Percentiles rank a stretch among this genome's conserved stretches.
phyloP scores from a whole-genome alignment of 192 early-diverging fungal species.

The Linnemannia hyalina region DNA sequence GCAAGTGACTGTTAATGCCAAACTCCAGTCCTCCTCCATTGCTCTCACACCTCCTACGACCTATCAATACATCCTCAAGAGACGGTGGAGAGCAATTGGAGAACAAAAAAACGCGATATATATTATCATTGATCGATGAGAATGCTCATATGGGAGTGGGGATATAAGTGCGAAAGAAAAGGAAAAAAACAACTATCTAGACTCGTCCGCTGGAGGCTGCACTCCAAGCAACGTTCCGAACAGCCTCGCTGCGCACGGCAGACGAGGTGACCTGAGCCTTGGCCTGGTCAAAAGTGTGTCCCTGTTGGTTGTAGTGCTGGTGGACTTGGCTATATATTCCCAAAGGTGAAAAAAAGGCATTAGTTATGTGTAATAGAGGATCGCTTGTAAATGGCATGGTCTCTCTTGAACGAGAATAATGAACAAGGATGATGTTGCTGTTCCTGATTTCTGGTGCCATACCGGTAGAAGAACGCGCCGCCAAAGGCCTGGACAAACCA shows the following conservation, averaged over 20 bases:
- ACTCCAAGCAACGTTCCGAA: slow-evolving; percentile 65
- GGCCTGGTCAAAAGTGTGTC: slow-evolving; percentile 80
- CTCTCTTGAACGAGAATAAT: background rate
- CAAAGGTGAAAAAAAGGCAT: slow-evolving; percentile 6
- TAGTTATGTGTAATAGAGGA: background rate
- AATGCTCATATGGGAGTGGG: background rate
- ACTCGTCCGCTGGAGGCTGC: slow-evolving; percentile 50
- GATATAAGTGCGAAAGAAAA: background rate
- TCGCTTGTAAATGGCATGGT: background rate
- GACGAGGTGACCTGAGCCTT: slow-evolving; percentile 64
- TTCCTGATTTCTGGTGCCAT: background rate
- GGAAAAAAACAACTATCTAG: slow-evolving; percentile 17
- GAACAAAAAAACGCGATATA: background rate
- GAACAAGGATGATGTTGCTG: background rate
- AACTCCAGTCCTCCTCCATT: no score
- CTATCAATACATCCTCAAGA: background rate
- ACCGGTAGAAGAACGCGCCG: slow-evolving; percentile 48
- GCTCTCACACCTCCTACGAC: background rate
- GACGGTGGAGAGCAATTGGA: background rate
- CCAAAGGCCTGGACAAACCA: slow-evolving; percentile 61
- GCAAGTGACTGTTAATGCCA: no score
- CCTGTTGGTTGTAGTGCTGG: slow-evolving; percentile 75
- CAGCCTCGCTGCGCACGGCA: slow-evolving; percentile 62
- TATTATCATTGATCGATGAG: background rate
- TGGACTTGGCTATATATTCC: slow-evolving; percentile 68